Conservation (phyloP, 2,329 filamentous ascomycete species). For the Colletotrichum sp. region DNA sequence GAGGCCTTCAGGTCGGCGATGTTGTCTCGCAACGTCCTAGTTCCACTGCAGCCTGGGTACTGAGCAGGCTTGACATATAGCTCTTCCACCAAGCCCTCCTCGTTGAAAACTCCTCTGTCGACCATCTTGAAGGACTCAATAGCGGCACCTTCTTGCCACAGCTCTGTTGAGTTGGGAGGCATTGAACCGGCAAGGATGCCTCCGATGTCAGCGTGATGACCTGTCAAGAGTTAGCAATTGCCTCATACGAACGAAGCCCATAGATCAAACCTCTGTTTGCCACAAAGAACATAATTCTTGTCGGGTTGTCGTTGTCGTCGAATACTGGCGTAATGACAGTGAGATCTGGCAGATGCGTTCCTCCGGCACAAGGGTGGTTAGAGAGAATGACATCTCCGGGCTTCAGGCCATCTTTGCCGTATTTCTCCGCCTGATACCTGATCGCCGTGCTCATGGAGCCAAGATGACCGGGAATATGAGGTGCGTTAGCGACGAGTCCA, state of each 20-base stretch:
- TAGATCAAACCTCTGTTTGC: neutral
- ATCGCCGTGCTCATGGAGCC: constrained; percentile 83
- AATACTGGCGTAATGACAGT: constrained; percentile 46
- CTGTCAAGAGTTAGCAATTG: constrained; percentile 28
- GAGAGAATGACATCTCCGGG: constrained; percentile 78
- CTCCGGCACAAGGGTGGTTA: constrained; percentile 39
- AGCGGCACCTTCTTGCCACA: constrained; percentile 69
- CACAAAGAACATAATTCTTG: neutral
- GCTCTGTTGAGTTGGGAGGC: constrained; percentile 74
- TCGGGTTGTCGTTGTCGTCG: constrained; percentile 27
- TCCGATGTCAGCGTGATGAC: constrained; percentile 58
- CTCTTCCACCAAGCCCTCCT: constrained; percentile 72
- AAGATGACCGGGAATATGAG: constrained; percentile 77
- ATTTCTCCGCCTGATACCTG: constrained; percentile 64
- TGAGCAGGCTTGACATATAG: constrained; percentile 40
- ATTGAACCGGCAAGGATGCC: constrained; percentile 83
- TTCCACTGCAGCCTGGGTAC: constrained; percentile 72
- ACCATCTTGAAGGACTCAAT: constrained; percentile 75
- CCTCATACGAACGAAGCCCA: constrained; percentile 23
- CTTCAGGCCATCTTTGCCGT: constrained; percentile 74
- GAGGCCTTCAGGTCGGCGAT: constrained; percentile 78
- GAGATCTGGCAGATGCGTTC: constrained; percentile 45
- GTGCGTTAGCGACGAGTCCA: constrained; percentile 75
- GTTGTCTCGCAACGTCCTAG: constrained; percentile 74
- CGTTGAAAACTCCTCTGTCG: constrained; percentile 78